phyloP scores from a whole-genome alignment of 441 rosid species.

The Euphorbia corollata region DNA sequence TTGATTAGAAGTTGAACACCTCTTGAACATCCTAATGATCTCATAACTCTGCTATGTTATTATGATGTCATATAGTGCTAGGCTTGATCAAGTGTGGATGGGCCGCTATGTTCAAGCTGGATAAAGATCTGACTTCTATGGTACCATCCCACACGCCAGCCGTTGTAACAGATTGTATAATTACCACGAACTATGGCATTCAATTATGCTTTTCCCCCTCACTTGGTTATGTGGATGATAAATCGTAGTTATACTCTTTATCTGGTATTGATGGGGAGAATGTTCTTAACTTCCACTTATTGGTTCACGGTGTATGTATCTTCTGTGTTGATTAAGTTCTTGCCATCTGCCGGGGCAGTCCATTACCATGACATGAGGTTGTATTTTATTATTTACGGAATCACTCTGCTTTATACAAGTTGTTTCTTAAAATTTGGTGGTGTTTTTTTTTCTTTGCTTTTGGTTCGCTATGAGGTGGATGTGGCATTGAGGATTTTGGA shows the following conservation, averaged over 20 bases:
- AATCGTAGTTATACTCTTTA: constrained; percentile 11
- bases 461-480: constrained; percentile 29
- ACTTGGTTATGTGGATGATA: constrained; percentile 17
- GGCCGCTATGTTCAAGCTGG: constrained; percentile 38
- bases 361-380: constrained; percentile 16
- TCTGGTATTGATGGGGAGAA: constrained; percentile 8
- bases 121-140: constrained; percentile 32
- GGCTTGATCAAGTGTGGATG: constrained; percentile 32
- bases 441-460: constrained; percentile 22
- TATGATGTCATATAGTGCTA: constrained; percentile 25
- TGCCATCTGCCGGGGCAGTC: constrained; percentile 20
- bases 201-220: constrained; percentile 15
- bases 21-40: constrained; percentile 21
- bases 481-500: constrained; percentile 23
- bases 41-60: constrained; percentile 19
- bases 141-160: constrained; percentile 23
- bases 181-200: constrained; percentile 19
- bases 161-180: constrained; percentile 14
- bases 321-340: constrained; percentile 15
- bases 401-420: constrained; percentile 12
- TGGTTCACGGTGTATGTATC: constrained; percentile 12
- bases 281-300: background rate
- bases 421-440: constrained; percentile 23
- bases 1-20: constrained; percentile 39
- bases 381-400: constrained; percentile 7